Evolutionary conservation across 495 filamentous ascomycete genomes (phyloP).

Genomic region (Penicillium macrosclerotiorum): DNA sequence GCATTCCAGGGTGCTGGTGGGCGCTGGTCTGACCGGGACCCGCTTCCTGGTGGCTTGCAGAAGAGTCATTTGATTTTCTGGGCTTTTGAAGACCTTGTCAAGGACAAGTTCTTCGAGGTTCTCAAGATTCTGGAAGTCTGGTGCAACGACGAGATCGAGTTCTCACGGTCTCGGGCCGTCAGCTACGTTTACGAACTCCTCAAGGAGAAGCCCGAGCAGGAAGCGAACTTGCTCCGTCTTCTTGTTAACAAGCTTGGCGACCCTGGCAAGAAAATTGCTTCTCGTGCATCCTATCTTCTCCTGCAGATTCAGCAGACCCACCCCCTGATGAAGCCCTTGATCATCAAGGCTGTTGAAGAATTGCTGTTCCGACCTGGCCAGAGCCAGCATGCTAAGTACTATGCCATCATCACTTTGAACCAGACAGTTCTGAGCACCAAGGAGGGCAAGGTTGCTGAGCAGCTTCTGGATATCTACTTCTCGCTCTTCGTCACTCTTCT

Average conservation of each 20-base stretch:
- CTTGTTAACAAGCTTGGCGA: slow-evolving; percentile 96
- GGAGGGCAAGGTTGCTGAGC: slow-evolving; percentile 78
- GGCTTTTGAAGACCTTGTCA: slow-evolving; percentile 94
- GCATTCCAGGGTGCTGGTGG: slow-evolving; percentile 56
- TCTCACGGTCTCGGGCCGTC: slow-evolving; percentile 78
- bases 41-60: slow-evolving; percentile 66
- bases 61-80: slow-evolving; percentile 78
- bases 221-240: slow-evolving; percentile 86
- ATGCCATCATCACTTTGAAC: slow-evolving; percentile 93
- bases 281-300: slow-evolving; percentile 83
- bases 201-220: slow-evolving; percentile 95
- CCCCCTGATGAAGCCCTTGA: slow-evolving; percentile 86
- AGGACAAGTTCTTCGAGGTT: slow-evolving; percentile 85
- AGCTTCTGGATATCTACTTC: slow-evolving; percentile 87
- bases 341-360: slow-evolving; percentile 84
- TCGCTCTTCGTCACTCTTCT: slow-evolving; percentile 74
- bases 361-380: slow-evolving; percentile 85
- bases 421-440: slow-evolving; percentile 86
- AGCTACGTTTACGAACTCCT: slow-evolving; percentile 87
- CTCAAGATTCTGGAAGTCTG: slow-evolving; percentile 85
- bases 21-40: slow-evolving; percentile 63
- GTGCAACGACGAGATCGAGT: slow-evolving; percentile 92
- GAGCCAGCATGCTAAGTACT: slow-evolving; percentile 85
- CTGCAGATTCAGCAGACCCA: slow-evolving; percentile 86
- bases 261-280: slow-evolving; percentile 88